Conservation (phyloP, 75 land plant genomes). For the Larix kaempferi region DNA sequence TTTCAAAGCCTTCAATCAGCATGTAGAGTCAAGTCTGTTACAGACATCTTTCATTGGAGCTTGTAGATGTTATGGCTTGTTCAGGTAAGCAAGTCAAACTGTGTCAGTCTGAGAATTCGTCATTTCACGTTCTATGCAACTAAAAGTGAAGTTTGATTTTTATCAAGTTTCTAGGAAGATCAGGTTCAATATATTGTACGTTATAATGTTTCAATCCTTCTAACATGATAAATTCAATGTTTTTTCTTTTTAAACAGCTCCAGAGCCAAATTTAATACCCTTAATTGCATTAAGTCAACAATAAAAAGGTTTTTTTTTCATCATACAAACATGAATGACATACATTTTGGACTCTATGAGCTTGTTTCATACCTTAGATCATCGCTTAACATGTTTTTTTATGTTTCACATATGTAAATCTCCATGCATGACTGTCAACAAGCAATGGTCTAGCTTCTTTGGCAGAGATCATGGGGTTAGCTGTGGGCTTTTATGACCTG, state of each 20-base stretch:
- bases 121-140: neutral
- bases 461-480: neutral
- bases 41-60: neutral
- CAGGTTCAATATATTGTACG: neutral
- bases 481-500: neutral
- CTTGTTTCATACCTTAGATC: neutral
- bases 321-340: neutral
- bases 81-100: slow-evolving; percentile 1
- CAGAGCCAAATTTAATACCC: neutral
- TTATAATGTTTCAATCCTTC: neutral
- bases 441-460: neutral
- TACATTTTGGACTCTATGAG: neutral
- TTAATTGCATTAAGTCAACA: neutral
- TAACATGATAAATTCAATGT: neutral
- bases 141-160: neutral
- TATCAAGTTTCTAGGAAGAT: neutral
- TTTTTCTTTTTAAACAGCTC: neutral
- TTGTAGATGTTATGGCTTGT: neutral
- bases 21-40: neutral
- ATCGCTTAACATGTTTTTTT: neutral
- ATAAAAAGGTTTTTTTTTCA: neutral
- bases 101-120: neutral
- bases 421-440: neutral
- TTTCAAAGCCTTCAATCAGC: neutral
- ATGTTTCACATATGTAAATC: neutral